phyloP scores from a whole-genome alignment of 2,329 filamentous ascomycete genomes.

The Xylariaceae sp. region DNA sequence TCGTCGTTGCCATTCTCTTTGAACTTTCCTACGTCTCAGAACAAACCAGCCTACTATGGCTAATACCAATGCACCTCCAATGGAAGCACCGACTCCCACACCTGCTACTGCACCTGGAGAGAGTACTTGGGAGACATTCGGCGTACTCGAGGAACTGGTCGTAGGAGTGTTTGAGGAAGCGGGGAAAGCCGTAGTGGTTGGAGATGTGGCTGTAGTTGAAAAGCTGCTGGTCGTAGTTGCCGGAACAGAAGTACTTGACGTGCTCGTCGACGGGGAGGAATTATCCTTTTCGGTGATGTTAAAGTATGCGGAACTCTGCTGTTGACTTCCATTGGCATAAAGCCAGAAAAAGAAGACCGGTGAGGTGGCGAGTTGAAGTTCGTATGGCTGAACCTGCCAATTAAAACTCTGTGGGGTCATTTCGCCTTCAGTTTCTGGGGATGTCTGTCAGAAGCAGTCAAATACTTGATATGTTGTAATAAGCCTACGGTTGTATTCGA shows the following conservation, averaged over 20 bases:
- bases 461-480: not conserved
- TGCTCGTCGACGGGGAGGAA: not conserved
- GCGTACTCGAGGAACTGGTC: not conserved
- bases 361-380: constrained; percentile 5
- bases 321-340: not conserved
- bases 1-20: not conserved
- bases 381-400: constrained; percentile 12
- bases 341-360: constrained; percentile 13
- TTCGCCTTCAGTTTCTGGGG: not conserved
- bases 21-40: not conserved
- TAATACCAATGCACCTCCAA: not conserved
- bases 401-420: constrained; percentile 4
- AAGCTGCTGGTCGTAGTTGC: not conserved
- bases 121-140: not conserved
- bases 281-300: not conserved
- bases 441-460: not conserved
- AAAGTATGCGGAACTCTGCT: constrained; percentile 5
- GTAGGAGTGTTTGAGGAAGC: not conserved
- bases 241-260: not conserved
- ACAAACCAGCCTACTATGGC: not conserved
- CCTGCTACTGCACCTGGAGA: not conserved
- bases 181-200: too few relatives aligned
- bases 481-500: not conserved
- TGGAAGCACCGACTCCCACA: not conserved
- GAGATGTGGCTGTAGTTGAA: not conserved